Base-by-base conservation (phyloP, 2,329 filamentous ascomycete species). In the Epichloe hybrida region DNA sequence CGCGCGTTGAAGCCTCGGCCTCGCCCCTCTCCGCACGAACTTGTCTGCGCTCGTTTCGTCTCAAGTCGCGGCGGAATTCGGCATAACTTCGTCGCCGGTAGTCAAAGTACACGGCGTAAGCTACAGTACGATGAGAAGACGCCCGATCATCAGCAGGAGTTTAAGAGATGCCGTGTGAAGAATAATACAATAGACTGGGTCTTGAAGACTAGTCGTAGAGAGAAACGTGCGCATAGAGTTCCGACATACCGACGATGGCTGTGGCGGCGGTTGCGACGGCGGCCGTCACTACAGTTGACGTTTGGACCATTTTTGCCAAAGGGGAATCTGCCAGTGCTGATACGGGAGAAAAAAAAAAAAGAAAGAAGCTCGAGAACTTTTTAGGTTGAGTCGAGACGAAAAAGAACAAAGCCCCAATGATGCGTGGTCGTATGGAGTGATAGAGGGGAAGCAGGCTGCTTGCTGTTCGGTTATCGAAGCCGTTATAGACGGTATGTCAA, bases 31-130 rank as follows among this genome's bases (percentile, higher is more conserved):
- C 81, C 53, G 73, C 79, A 59, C 83, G 83, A 56, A 77, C 80
- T 66, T 84, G 79, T 64, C 77, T 77, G 69, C 86, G 84, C 66
- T 86, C 83, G 69, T 88, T 86, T 63, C 83, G 81, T 68, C 86
- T 86, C 61, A 86, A 69, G 61, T 76, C 71, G 64, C 80, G 79
- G 61, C 82, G 76, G 71, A 85, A 86, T 59, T 81, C 76, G 62
- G 80, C 70, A 60, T 81, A 72, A 62, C 72, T 75, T 57, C 82
- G 79, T 59, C 82, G 76, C 64, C 78, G 75, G 63, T 81, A 77
- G 67, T 86, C 82, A 66, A 86, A 86, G 69, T 83, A 86, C 59
- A 79, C 65, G 56, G 76, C 80, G 61, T 85, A 85, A 58, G 77
- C 80, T 83, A 60, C 39, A 37, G 13, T 11, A 27, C 31, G 17